phyloP scores from a whole-genome alignment of 179 eudicot species.

The Pouteria campechiana region DNA sequence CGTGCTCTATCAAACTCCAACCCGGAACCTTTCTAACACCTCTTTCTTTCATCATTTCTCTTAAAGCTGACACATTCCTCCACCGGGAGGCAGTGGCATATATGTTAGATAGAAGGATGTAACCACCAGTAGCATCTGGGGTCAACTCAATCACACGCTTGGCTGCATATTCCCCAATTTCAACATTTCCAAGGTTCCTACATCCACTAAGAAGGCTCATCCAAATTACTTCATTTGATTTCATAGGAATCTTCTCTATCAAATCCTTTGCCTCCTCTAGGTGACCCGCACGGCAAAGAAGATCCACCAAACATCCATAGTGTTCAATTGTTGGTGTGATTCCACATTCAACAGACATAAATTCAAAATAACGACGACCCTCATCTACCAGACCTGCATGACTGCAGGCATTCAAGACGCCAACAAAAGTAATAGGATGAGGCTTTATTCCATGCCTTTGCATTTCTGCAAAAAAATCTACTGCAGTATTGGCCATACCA shows the following conservation, averaged over 20 bases:
- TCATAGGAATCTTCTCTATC: constrained; percentile 12
- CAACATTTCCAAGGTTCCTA: constrained; percentile 9
- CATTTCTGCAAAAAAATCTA: constrained; percentile 11
- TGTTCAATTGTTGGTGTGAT: constrained; percentile 16
- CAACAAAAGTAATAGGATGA: constrained; percentile 9
- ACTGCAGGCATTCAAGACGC: constrained; percentile 16
- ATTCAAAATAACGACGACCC: constrained; percentile 13
- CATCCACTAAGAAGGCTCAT: constrained; percentile 18
- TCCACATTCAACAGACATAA: constrained; percentile 11
- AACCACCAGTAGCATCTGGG: constrained; percentile 6
- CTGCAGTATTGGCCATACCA: constrained; percentile 11
- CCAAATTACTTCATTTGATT: constrained; percentile 14
- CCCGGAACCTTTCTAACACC: constrained; percentile 13
- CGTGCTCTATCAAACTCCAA: constrained; percentile 11
- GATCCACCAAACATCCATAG: constrained; percentile 16
- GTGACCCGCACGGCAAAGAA: constrained; percentile 15
- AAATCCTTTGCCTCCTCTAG: constrained; percentile 12
- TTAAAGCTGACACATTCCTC: constrained; percentile 12
- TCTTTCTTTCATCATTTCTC: constrained; percentile 13
- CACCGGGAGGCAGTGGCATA: constrained; percentile 13
- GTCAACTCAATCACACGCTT: constrained; percentile 5
- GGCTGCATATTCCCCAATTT: constrained; percentile 20
- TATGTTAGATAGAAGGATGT: constrained; percentile 13
- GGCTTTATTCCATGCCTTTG: constrained; percentile 4
- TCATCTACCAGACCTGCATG: constrained; percentile 16